phyloP scores from a whole-genome alignment of 208 protist genomes.

The Wallacemonas sp. region DNA sequence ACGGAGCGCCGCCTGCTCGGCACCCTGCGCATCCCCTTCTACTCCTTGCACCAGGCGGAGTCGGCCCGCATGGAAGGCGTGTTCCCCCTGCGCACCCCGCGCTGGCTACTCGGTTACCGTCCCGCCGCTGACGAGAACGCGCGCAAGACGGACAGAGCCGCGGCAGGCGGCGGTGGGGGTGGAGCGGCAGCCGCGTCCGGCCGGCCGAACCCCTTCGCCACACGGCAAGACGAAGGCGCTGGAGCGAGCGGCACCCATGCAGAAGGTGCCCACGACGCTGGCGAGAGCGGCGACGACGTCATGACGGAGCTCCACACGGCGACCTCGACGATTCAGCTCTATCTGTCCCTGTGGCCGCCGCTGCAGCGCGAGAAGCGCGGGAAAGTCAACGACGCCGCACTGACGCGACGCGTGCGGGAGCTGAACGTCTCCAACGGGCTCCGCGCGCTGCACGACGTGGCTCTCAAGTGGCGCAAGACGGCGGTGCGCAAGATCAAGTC shows the following conservation, averaged over 20 bases:
- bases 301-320: constrained; percentile 8
- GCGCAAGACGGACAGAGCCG: constrained; percentile 13
- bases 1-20: constrained; percentile 82
- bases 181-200: background rate
- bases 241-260: too few relatives aligned
- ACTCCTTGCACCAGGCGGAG: constrained; percentile 67
- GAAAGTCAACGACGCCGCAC: constrained; percentile 28
- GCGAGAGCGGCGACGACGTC: background rate
- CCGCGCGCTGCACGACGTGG: constrained; percentile 62
- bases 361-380: constrained; percentile 49
- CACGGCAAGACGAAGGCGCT: background rate
- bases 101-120: constrained; percentile 77
- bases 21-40: constrained; percentile 76
- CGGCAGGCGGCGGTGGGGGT: background rate
- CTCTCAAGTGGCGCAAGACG: constrained; percentile 52
- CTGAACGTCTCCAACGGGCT: constrained; percentile 64
- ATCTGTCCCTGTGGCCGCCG: constrained; percentile 80
- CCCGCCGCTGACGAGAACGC: background rate
- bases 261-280: background rate
- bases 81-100: constrained; percentile 62
- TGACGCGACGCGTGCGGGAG: constrained; percentile 36
- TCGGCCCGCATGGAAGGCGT: constrained; percentile 75
- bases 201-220: constrained; percentile 18
- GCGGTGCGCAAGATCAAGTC: constrained; percentile 40
- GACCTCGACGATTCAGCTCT: constrained; percentile 69